Percentiles rank a stretch among this genome's conserved stretches.
These are phyloP conservation scores for Aphanomyces invadans DNA, from an alignment of 352 stramenopile genomes.

Conservation along the genomic window DNA sequence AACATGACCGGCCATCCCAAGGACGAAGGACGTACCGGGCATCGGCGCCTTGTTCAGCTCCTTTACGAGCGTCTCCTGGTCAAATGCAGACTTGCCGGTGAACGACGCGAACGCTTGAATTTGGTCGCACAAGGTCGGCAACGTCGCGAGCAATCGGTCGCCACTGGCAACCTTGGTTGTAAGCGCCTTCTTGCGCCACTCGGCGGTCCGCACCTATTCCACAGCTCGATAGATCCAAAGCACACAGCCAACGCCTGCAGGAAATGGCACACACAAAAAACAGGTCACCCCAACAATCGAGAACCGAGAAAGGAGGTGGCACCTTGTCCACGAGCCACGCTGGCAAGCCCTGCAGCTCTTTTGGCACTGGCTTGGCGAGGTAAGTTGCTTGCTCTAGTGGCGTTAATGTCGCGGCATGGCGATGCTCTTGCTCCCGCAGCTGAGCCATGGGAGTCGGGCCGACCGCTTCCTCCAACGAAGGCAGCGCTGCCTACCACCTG, in stretches of 20 bases:
- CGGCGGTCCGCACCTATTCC: conserved; percentile 38
- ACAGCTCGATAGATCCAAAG: neutral
- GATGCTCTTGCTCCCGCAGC: conserved; percentile 12
- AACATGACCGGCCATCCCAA: neutral
- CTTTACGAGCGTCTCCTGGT: conserved; percentile 36
- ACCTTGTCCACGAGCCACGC: conserved; percentile 70
- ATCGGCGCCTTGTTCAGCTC: conserved; percentile 45
- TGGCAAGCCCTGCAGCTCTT: conserved; percentile 57
- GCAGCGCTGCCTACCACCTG: conserved; percentile 7
- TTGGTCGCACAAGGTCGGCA: conserved; percentile 68
- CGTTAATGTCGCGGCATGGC: conserved; percentile 8
- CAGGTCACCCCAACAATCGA: too few species aligned
- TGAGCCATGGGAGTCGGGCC: conserved; percentile 18
- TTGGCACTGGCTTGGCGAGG: conserved; percentile 52
- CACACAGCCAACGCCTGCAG: neutral
- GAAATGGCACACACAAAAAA: neutral
- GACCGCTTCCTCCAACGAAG: neutral
- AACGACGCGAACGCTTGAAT: conserved; percentile 63
- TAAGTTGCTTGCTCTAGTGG: conserved; percentile 25
- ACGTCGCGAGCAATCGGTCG: conserved; percentile 43
- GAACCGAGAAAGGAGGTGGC: too few species aligned
- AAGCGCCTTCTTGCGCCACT: conserved; percentile 37
- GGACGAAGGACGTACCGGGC: neutral
- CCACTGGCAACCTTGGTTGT: conserved; percentile 39
- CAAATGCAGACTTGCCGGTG: conserved; percentile 53